Evolutionary conservation across 1,284 basidiomycete genomes (phyloP), one percentile per base, ranked within the genome.

Genomic region (Sporisorium iseilematis-ciliati): DNA sequence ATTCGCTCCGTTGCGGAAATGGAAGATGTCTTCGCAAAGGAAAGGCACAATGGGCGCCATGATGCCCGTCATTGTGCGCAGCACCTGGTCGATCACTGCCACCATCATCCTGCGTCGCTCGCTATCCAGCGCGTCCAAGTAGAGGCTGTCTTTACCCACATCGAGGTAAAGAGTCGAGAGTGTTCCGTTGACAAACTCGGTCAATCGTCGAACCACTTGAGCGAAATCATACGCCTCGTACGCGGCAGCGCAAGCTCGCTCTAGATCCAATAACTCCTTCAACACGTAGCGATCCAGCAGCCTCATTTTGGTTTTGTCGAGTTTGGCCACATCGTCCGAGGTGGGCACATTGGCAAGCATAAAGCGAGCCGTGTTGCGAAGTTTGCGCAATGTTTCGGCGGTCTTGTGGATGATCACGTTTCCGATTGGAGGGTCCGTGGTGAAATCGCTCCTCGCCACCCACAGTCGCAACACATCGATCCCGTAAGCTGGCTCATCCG

Each of bases 401-500:
- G 91, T 90, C 81, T 95, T 92, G 4, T 90, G 87, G 41, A 99
- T 89, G 18, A 93, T 90, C 0, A 89, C 90, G 0, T 91, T 90
- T 0, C 95, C 93, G 57, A 99, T 91, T 1, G 92, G 90, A 84
- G 93, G 92, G 84, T 99, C 96, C 31, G 90, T 90, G 80, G 92
- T 92, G 80, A 93, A 97, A 79, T 98, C 95, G 21, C 93, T 92
- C 0, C 92, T 92, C 1, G 94, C 94, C 4, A 90, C 93, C 96
- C 97, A 99, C 16, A 97, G 87, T 6, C 97, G 90, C 26, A 99
- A 88, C 1, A 92, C 90, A 81, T 98, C 96, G 4, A 92, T 89
- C 0, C 97, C 96, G 82, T 94, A 93, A 0, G 90, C 90, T 1
- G 93, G 91, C 68, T 88, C 90, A 77, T 90, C 91, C 79, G 88